Conservation (phyloP, 2,329 filamentous ascomycete species). For the Epichloe gansuensis region DNA sequence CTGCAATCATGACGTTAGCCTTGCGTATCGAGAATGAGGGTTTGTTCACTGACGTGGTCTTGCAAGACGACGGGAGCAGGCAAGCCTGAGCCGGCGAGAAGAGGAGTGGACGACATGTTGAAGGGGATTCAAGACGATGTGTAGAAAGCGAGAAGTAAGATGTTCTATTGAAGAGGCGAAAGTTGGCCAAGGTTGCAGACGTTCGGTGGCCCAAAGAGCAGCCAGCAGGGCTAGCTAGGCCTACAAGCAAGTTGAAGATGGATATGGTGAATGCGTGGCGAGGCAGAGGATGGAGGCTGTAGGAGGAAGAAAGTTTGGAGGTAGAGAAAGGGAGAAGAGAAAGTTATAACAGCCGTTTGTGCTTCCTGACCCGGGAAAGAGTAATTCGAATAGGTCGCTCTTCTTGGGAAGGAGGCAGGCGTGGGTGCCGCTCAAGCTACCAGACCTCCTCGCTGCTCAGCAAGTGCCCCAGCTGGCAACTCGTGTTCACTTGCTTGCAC, state of each 20-base stretch:
- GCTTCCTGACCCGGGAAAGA: neutral
- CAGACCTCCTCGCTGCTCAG: neutral
- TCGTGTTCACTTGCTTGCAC: neutral
- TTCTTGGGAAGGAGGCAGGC: neutral
- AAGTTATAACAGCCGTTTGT: neutral
- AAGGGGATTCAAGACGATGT: neutral
- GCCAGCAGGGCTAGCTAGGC: neutral
- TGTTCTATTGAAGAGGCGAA: neutral
- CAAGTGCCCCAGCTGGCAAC: neutral
- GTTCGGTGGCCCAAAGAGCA: neutral
- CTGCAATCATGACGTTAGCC: constrained; percentile 18
- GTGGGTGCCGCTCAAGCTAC: neutral
- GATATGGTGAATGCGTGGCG: constrained; percentile 1
- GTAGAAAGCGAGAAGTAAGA: neutral
- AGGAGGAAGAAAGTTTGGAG: neutral
- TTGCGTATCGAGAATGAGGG: neutral
- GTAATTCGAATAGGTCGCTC: neutral
- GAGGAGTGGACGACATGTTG: constrained; percentile 23
- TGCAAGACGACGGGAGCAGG: constrained; percentile 21
- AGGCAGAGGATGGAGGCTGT: constrained; percentile 5
- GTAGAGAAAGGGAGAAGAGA: neutral
- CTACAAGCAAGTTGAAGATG: neutral
- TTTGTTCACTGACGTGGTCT: constrained; percentile 19
- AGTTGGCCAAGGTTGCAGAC: neutral
- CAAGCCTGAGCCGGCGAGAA: constrained; percentile 20